phyloP scores from a whole-genome alignment of 2,329 filamentous ascomycete species.

The Alternaria angustiovoidea region DNA sequence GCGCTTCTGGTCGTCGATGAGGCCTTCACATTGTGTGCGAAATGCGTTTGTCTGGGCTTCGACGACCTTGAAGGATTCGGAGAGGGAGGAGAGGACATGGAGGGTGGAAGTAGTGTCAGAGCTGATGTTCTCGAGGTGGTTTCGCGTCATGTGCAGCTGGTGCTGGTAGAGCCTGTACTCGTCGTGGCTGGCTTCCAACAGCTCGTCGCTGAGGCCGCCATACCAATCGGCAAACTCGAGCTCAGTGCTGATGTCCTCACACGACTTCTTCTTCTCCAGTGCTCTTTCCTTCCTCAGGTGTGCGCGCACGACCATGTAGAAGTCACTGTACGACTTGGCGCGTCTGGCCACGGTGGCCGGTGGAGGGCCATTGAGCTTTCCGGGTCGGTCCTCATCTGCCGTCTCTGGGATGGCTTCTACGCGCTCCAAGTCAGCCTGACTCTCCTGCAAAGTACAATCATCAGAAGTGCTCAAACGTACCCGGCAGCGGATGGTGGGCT shows the following conservation, averaged over 20 bases:
- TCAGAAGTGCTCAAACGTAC: conserved; percentile 52
- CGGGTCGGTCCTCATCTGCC: conserved; percentile 65
- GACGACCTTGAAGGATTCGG: conserved; percentile 85
- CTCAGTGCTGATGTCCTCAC: conserved; percentile 62
- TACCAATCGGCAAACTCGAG: conserved; percentile 69
- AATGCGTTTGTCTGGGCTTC: conserved; percentile 93
- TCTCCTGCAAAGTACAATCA: conserved; percentile 58
- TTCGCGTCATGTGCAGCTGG: conserved; percentile 80
- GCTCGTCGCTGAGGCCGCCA: conserved; percentile 66
- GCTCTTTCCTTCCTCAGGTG: conserved; percentile 63
- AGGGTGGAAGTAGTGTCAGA: conserved; percentile 79
- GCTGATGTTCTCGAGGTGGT: conserved; percentile 81
- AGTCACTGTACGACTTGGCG: conserved; percentile 80
- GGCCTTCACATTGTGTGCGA: conserved; percentile 87
- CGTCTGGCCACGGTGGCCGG: conserved; percentile 70
- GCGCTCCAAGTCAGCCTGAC: conserved; percentile 62
- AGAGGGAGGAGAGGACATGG: conserved; percentile 77
- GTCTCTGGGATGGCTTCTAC: conserved; percentile 66
- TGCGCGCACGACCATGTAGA: conserved; percentile 70
- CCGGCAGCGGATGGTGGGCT: conserved; percentile 47
- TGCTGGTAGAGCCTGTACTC: conserved; percentile 86
- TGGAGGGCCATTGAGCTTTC: conserved; percentile 67
- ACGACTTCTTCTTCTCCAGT: conserved; percentile 47
- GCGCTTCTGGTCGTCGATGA: conserved; percentile 81
- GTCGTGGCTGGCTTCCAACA: conserved; percentile 83